A percentile compares a stretch with the other conserved stretches of the same genome.
phyloP scores from a whole-genome alignment of 352 stramenopile species.

The Phytophthora citrophthora region DNA sequence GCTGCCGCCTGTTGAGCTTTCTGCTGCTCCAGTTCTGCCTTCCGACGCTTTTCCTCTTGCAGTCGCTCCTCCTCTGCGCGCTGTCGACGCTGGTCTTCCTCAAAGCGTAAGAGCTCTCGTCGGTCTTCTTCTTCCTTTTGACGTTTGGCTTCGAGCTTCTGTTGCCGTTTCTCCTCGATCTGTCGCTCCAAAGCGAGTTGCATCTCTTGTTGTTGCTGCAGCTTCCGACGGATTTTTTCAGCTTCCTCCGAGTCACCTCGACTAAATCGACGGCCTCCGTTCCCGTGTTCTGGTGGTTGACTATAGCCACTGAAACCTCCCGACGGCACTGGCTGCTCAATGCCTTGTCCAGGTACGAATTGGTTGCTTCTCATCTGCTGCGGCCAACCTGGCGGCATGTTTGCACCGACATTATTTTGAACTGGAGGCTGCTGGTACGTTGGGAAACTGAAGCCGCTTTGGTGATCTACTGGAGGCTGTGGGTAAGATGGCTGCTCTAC shows the following conservation, averaged over 20 bases:
- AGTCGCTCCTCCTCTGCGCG: constrained; percentile 49
- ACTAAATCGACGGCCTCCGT: constrained; percentile 23
- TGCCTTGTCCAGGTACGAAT: constrained; percentile 8
- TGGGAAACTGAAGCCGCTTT: too few relatives aligned
- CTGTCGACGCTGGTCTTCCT: constrained; percentile 51
- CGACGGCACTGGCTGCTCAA: constrained; percentile 1
- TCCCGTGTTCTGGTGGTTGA: constrained; percentile 8
- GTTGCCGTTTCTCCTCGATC: constrained; percentile 68
- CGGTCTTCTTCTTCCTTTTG: constrained; percentile 66
- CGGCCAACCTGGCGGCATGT: constrained; percentile 7
- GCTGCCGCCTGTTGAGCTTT: constrained; percentile 45
- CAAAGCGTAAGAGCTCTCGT: constrained; percentile 55
- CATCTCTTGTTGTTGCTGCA: constrained; percentile 56
- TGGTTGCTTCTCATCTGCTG: constrained; percentile 22
- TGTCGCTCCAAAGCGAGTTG: constrained; percentile 58
- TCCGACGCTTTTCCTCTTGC: constrained; percentile 57
- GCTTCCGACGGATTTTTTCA: constrained; percentile 34
- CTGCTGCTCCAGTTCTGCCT: constrained; percentile 52
- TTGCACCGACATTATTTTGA: constrained; percentile 1
- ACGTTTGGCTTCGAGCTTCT: constrained; percentile 64
- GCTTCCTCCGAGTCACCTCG: constrained; percentile 20
- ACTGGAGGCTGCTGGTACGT: constrained; percentile 13
- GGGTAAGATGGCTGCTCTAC: constrained; percentile 2
- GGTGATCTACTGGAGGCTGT: constrained; percentile 12
- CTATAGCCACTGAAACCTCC: too few relatives aligned